Evolutionary conservation across 768 basidiomycete genomes (phyloP), one percentile per base, ranked within the genome.

Genomic region (Chalciporus sphaerocephalus): DNA sequence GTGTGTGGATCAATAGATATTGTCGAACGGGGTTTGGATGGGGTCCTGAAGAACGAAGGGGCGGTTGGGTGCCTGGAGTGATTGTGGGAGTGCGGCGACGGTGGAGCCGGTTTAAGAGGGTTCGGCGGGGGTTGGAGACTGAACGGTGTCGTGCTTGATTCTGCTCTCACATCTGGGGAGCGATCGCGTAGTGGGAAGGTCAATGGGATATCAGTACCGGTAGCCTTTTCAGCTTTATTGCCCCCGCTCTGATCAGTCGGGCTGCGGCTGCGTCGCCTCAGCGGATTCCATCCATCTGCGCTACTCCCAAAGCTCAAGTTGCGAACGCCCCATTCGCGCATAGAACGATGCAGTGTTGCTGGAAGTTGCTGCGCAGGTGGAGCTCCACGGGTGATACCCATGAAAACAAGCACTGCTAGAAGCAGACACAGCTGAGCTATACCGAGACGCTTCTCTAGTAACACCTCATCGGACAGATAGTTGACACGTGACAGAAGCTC

Each of bases 361-460:
- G 44, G 44, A 40, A 50, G 46, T 13, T 54, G 48, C 18, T 55
- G 44, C 81, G 86, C 6, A 27, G 52, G 38, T 5, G 64, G 53
- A 15, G 62, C 59, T 24, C 90, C 89, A 5, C 92, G 79, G 4
- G 92, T 93, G 41, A 95, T 73, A 15, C 85, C 80, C 67, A 95
- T 87, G 62, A 96, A 92, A 11, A 92, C 72, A 16, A 95, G 76
- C 9, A 96, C 85, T 0, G 85, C 79, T 3, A 96, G 73, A 5
- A 95, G 74, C 6, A 94, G 74, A 59, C 86, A 83, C 0, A 97
- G 75, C 57, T 98, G 94, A 0, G 87, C 87, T 17, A 96, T 81
- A 2, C 92, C 85, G 0, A 96, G 77, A 2, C 92, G 83, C 56
- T 95, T 93, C 65, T 96, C 94, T 40, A 93, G 75, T 1, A 84